phyloP scores from a whole-genome alignment of 257 asterid genomes.

The Fraxinus quadrangulata region DNA sequence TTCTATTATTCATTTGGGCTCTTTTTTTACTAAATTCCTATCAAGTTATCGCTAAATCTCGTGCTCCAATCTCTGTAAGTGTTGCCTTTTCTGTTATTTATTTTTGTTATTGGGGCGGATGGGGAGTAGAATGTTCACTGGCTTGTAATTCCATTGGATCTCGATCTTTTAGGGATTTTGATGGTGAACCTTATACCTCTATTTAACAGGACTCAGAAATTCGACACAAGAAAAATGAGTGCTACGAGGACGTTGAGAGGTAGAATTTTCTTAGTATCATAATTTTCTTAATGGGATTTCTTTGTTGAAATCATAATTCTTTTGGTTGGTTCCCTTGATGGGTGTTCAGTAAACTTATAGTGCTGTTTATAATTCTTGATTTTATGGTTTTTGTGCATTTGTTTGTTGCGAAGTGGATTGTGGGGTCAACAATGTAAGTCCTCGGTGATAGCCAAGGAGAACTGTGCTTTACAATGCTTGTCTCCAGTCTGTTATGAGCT shows the following conservation, averaged over 20 bases:
- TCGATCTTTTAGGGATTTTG: background rate
- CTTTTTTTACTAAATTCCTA: conserved; percentile 34
- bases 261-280: conserved; percentile 28
- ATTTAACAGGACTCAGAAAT: conserved; percentile 60
- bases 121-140: background rate
- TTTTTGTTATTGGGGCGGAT: background rate
- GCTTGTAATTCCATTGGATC: background rate
- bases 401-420: conserved; percentile 60
- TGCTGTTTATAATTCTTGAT: background rate
- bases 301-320: background rate
- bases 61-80: conserved; percentile 72
- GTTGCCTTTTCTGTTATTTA: background rate
- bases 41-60: conserved; percentile 65
- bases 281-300: background rate
- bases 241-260: conserved; percentile 90
- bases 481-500: conserved; percentile 81
- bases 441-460: conserved; percentile 72
- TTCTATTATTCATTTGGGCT: conserved; percentile 20
- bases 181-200: background rate
- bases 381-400: conserved; percentile 18
- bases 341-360: background rate
- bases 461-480: conserved; percentile 80
- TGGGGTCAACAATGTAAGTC: conserved; percentile 84
- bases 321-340: background rate
- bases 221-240: conserved; percentile 67